Conservation (phyloP, 371 early-diverging fungal species). For the Phascolomyces articulosus region DNA sequence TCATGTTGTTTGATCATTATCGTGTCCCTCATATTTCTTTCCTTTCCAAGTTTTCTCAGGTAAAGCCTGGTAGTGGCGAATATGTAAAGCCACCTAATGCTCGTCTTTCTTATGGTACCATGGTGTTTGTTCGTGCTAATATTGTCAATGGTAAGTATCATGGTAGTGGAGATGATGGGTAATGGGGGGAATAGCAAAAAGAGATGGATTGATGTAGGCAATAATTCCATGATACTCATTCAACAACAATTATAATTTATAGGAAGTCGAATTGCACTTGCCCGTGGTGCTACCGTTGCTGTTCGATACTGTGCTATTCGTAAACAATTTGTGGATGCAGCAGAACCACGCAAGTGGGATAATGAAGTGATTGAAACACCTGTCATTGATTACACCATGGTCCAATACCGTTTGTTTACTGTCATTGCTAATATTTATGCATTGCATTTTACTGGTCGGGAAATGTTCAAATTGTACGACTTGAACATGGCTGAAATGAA, state of each 20-base stretch:
- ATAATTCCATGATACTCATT: no score
- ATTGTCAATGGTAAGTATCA: slow-evolving; percentile 53
- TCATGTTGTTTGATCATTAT: slow-evolving; percentile 75
- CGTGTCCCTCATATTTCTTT: slow-evolving; percentile 82
- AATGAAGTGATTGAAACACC: slow-evolving; percentile 63
- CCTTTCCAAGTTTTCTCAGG: slow-evolving; percentile 79
- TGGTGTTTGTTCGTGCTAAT: slow-evolving; percentile 74
- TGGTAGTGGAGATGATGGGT: no score
- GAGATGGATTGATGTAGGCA: no score
- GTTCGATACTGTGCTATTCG: slow-evolving; percentile 56
- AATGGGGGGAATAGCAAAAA: no score
- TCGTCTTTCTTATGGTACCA: slow-evolving; percentile 79
- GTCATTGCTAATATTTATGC: slow-evolving; percentile 75
- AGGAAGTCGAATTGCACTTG: slow-evolving; percentile 53
- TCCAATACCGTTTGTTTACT: slow-evolving; percentile 77
- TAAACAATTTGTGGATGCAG: slow-evolving; percentile 53
- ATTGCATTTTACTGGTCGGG: slow-evolving; percentile 68
- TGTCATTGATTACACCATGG: slow-evolving; percentile 77
- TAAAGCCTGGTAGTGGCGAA: slow-evolving; percentile 65
- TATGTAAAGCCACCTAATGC: slow-evolving; percentile 70
- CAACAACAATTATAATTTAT: background rate
- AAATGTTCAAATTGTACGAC: slow-evolving; percentile 66
- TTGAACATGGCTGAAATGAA: slow-evolving; percentile 61
- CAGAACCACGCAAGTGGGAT: slow-evolving; percentile 44
- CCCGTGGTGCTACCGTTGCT: slow-evolving; percentile 53